Evolutionary conservation across 2,329 filamentous ascomycete species (phyloP).

Genomic region (Chrysosporium keratinophilum): DNA sequence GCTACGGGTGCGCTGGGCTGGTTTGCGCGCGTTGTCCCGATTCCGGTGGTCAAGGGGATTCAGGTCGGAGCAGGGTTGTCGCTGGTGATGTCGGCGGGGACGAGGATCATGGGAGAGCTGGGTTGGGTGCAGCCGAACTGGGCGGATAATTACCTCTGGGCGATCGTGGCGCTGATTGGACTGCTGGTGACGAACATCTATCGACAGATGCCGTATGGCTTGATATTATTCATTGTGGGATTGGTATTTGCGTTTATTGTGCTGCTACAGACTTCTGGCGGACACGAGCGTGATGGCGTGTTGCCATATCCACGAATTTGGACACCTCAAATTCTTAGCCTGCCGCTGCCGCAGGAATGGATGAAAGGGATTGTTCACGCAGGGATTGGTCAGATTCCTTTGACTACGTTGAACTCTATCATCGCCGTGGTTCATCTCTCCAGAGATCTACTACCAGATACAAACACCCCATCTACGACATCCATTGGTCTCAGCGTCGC

Average conservation of each 20-base stretch:
- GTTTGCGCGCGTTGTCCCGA: constrained; percentile 64
- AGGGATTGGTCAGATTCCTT: constrained; percentile 73
- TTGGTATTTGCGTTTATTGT: constrained; percentile 51
- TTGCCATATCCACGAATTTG: constrained; percentile 51
- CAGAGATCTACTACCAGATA: constrained; percentile 60
- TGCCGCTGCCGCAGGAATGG: constrained; percentile 42
- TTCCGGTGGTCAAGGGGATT: constrained; percentile 86
- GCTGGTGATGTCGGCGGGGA: constrained; percentile 66
- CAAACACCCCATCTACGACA: constrained; percentile 60
- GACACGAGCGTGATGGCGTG: constrained; percentile 13
- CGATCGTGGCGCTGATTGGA: constrained; percentile 59
- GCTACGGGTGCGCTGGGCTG: constrained; percentile 66
- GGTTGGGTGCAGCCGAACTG: constrained; percentile 56
- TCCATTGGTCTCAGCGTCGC: constrained; percentile 72
- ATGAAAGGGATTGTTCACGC: constrained; percentile 50
- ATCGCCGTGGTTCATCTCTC: constrained; percentile 76
- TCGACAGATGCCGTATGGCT: constrained; percentile 64
- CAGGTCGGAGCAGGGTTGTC: constrained; percentile 85
- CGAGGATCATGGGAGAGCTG: constrained; percentile 55
- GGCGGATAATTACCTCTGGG: constrained; percentile 71
- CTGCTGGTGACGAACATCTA: constrained; percentile 58
- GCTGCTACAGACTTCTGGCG: constrained; percentile 16
- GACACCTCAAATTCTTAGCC: constrained; percentile 42
- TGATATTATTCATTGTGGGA: constrained; percentile 60
- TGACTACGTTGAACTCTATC: constrained; percentile 87